Evolutionary conservation across 1,284 basidiomycete genomes (phyloP), one percentile per base, ranked within the genome.

Genomic region (Fomitopsis pinicola): DNA sequence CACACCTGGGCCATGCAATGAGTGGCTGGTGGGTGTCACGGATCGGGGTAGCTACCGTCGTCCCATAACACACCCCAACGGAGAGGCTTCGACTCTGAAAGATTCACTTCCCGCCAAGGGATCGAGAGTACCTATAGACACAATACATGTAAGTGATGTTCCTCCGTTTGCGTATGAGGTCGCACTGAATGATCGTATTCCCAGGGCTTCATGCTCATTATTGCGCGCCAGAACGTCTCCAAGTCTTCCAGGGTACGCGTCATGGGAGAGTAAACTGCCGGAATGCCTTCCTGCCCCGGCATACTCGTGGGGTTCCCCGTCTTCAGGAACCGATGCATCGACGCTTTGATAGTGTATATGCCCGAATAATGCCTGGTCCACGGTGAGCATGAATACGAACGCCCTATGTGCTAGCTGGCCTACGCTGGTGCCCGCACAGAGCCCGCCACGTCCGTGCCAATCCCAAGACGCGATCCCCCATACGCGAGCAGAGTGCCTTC

Each of bases 361-460:
- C 72, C 71, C 2, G 70, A 72, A 42, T 70, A 72, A 60, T 72
- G 71, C 28, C 72, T 74, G 19, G 28, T 15, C 33, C 36, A 63
- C 10, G n/a, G 36, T 42, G 38, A 22, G 33, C 19, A 17, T 53
- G 36, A 12, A 30, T 17, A 15, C 1, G 8, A 33, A 33, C 30
- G 30, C 30, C 22, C 22, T 22, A 22, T 17, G 12, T 19, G 14
- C 35, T 38, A 14, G 8, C 15, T 35, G 28, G 15, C 92, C 65
- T 83, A 85, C 9, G 90, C 84, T 0, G 92, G 92, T 22, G 89
- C 85, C 1, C 92, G 81, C 26, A 94, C 80, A 30, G 86, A 88
- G 15, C 89, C 89, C 42, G 80, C 82, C 60, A 91, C 85, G 68
- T 92, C 91, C 9, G 84, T 85, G 8, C 91, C 92, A 62, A 93